Conservation (phyloP, 805 yeast species). For the Clavispora fructus region DNA sequence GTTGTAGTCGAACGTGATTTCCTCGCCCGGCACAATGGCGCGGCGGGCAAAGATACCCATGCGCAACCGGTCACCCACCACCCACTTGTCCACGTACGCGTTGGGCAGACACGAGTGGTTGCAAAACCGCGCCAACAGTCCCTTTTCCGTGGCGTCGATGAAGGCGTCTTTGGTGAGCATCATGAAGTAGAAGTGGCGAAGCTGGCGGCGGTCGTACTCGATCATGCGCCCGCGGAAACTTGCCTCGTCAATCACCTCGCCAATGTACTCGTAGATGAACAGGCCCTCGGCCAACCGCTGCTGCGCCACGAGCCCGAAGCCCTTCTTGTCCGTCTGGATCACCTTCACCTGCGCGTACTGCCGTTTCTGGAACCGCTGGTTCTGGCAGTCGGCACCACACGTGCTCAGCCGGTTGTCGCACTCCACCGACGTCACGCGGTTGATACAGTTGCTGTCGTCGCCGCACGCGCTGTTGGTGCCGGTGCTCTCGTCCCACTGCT, state of each 20-base stretch:
- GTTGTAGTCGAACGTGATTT: constrained; percentile 86
- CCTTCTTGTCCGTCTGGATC: constrained; percentile 78
- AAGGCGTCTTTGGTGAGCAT: constrained; percentile 90
- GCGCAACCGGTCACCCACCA: constrained; percentile 78
- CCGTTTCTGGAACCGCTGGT: constrained; percentile 79
- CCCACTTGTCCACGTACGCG: constrained; percentile 96
- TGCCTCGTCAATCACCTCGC: constrained; percentile 84
- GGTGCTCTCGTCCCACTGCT: constrained; percentile 37
- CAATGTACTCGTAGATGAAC: constrained; percentile 89
- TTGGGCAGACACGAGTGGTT: constrained; percentile 96
- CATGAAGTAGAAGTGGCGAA: constrained; percentile 90
- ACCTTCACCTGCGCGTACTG: constrained; percentile 75
- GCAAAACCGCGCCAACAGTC: constrained; percentile 85
- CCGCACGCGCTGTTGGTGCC: constrained; percentile 65
- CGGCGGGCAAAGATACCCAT: constrained; percentile 95
- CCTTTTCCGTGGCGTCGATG: constrained; percentile 89
- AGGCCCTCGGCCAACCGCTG: constrained; percentile 50
- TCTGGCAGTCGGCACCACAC: constrained; percentile 78
- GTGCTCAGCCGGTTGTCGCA: constrained; percentile 64
- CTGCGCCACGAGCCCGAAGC: constrained; percentile 82
- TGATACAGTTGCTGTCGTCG: constrained; percentile 83
- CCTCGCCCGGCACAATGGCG: constrained; percentile 70
- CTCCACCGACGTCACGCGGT: constrained; percentile 86
- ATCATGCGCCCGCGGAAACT: constrained; percentile 71
- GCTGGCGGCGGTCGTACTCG: constrained; percentile 61